A percentile compares a stretch with the other conserved stretches of the same genome.
phyloP scores from a whole-genome alignment of 2,329 filamentous ascomycete species.

The Talaromyces pinophilus region DNA sequence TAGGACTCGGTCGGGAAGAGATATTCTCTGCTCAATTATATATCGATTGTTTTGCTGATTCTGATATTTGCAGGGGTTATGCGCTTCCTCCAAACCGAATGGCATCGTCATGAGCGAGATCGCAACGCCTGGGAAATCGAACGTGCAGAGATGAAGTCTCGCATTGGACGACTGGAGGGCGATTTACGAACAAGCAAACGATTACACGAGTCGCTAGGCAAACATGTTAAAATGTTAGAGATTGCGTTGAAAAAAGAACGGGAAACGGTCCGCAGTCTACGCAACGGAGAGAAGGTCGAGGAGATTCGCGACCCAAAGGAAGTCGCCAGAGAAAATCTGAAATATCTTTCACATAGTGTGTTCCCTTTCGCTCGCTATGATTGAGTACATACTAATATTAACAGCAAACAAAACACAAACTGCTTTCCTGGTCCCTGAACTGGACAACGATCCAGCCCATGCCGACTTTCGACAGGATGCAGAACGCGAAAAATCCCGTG shows the following conservation, averaged over 20 bases:
- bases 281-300: conserved; percentile 55
- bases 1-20: conserved; percentile 37
- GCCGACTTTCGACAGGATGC: conserved; percentile 58
- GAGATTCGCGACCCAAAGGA: conserved; percentile 48
- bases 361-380: background rate
- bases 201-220: conserved; percentile 83
- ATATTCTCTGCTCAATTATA: background rate
- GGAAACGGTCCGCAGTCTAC: conserved; percentile 62
- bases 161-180: conserved; percentile 92
- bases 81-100: conserved; percentile 98
- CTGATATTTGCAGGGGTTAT: conserved; percentile 70
- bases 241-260: conserved; percentile 82
- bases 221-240: conserved; percentile 88
- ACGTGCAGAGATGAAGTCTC: conserved; percentile 96
- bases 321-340: conserved; percentile 48
- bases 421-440: conserved; percentile 54
- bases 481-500: conserved; percentile 63
- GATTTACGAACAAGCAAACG: conserved; percentile 83
- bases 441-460: conserved; percentile 42
- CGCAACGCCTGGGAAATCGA: conserved; percentile 99
- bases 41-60: background rate
- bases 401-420: conserved; percentile 51
- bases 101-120: conserved; percentile 97
- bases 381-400: conserved; percentile 22
- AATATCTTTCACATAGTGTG: conserved; percentile 42